These are phyloP conservation scores for Alternaria sp. DNA, from an alignment of 2,329 filamentous ascomycete genomes.

Conservation along the genomic window DNA sequence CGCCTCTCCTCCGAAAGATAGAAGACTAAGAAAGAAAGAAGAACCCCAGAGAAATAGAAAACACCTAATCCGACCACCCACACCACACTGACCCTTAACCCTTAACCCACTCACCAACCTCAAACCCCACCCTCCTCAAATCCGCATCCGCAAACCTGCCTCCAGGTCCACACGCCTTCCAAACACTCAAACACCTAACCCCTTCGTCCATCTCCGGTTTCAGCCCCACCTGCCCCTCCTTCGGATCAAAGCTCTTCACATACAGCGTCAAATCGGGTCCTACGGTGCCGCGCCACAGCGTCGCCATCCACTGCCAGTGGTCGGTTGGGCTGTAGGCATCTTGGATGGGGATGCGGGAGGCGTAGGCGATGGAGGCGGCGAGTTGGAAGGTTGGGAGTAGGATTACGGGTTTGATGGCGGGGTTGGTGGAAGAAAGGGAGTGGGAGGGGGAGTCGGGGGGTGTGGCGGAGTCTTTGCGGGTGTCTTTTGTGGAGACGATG, in stretches of 20 bases:
- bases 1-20: background rate
- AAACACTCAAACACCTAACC: conserved; percentile 49
- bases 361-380: conserved; percentile 76
- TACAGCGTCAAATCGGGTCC: conserved; percentile 82
- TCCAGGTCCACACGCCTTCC: conserved; percentile 35
- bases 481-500: background rate
- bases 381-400: conserved; percentile 82
- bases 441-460: conserved; percentile 10
- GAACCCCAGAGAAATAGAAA: background rate
- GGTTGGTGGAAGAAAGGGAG: background rate
- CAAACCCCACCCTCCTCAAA: conserved; percentile 79
- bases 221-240: conserved; percentile 35
- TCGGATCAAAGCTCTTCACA: conserved; percentile 52
- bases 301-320: conserved; percentile 98
- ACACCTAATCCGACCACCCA: background rate
- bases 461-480: conserved; percentile 28
- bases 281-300: conserved; percentile 85
- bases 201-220: conserved; percentile 53
- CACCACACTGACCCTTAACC: conserved; percentile 17
- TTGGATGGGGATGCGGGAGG: conserved; percentile 73
- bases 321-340: conserved; percentile 83
- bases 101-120: conserved; percentile 81
- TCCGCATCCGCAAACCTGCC: conserved; percentile 55
- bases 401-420: conserved; percentile 67
- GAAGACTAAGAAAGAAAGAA: background rate